These are phyloP conservation scores for Annulohypoxylon bovei DNA, from an alignment of 495 filamentous ascomycete species.

Conservation along the genomic window DNA sequence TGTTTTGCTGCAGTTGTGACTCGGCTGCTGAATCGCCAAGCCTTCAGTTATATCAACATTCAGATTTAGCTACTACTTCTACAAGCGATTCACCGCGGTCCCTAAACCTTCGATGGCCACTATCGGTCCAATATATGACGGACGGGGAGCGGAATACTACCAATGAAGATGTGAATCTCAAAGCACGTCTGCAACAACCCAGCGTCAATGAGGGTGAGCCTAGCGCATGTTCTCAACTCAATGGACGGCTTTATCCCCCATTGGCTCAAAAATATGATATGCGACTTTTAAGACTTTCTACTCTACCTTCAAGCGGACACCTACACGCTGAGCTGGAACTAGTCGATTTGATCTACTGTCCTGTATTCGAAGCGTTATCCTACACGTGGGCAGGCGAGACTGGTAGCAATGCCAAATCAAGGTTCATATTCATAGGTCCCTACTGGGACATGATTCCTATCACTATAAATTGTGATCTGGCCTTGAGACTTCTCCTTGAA, in stretches of 20 bases:
- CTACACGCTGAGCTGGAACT: not conserved
- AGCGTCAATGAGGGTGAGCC: too few relatives aligned
- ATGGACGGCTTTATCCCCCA: not conserved
- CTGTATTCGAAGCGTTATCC: not conserved
- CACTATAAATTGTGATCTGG: not conserved
- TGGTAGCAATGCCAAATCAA: not conserved
- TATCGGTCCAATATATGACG: not conserved
- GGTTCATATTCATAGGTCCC: not conserved
- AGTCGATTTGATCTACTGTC: not conserved
- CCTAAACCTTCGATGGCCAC: not conserved
- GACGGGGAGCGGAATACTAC: not conserved
- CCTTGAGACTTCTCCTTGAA: not conserved
- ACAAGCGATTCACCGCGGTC: not conserved
- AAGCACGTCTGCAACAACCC: not conserved
- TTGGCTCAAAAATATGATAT: constrained; percentile 10
- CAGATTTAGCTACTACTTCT: not conserved
- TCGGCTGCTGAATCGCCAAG: not conserved
- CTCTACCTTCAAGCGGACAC: not conserved
- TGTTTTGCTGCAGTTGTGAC: constrained; percentile 6
- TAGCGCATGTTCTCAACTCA: not conserved
- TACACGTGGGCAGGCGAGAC: constrained; percentile 2
- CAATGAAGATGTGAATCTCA: not conserved
- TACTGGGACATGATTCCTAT: not conserved
- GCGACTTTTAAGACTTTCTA: not conserved
- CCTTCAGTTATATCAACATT: not conserved